Conservation (phyloP, 306 rosid species). For the Rubus parviflorus region DNA sequence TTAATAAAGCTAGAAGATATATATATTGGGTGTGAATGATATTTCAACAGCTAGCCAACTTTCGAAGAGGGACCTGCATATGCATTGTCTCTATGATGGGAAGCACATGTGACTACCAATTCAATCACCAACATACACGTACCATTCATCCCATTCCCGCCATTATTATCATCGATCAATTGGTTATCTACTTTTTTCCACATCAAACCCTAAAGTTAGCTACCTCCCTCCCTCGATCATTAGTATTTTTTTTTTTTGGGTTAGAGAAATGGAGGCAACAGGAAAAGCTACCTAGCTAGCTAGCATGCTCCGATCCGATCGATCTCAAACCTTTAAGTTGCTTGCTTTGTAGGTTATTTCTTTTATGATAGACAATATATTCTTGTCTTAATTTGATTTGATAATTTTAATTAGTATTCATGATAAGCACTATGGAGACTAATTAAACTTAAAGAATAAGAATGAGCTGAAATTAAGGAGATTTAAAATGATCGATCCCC, state of each 20-base stretch:
- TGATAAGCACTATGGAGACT: too few species aligned
- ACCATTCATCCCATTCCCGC: conserved; percentile 19
- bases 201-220: conserved; percentile 21
- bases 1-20: not conserved
- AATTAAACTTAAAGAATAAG: not conserved
- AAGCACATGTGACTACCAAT: conserved; percentile 59
- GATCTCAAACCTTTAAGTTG: conserved; percentile 11
- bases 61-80: conserved; percentile 53
- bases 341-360: conserved; percentile 12
- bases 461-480: not conserved
- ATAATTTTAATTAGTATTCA: too few species aligned
- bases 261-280: not conserved
- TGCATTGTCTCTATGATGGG: conserved; percentile 72
- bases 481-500: not conserved
- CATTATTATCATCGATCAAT: conserved; percentile 37
- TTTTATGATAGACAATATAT: too few species aligned
- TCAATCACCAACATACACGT: conserved; percentile 57
- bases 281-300: conserved; percentile 1
- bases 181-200: conserved; percentile 24
- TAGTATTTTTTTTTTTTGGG: not conserved
- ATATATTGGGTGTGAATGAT: conserved; percentile 26
- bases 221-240: not conserved
- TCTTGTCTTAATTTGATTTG: too few species aligned
- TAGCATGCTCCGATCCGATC: not conserved
- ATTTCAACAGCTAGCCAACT: conserved; percentile 50